Evolutionary conservation across 345 rosid genomes (phyloP), one percentile per base, ranked within the genome.

Genomic region (Salix exigua): DNA sequence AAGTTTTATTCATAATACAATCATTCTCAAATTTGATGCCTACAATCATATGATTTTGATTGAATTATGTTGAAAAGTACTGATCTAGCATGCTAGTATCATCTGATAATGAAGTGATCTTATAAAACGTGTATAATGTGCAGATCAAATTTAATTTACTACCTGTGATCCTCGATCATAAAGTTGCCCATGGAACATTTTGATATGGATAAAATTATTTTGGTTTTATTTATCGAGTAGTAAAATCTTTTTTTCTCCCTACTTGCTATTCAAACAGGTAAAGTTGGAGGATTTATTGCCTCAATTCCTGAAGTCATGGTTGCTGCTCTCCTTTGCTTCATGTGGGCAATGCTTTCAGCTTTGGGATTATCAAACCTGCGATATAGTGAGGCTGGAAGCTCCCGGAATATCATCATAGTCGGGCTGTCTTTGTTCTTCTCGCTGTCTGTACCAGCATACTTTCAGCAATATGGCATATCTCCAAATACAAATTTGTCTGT

Each of bases 311-410:
- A 88, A 85, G 98, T 93, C 83, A 96, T 96, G 92, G 97, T 96
- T 80, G 99, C 98, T 73, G 93, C 98, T 72, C 97, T 96, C 68
- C 94, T 96, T 38, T 93, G 99, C 86, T 90, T 90, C 85, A 96
- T 96, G 99, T 96, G 98, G 98, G 99, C 91, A 61, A 88, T 93
- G 97, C 93, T 96, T 73, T 75, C 96, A 13, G 99, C 99, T 6
- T 86, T 93, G 77, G 99, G 99, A 68, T 82, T 95, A 78, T 95
- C 99, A 28, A 95, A 95, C 84, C 86, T 95, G 71, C 93, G 99
- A 3, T 95, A 95, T 46, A 95, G 99, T 66, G 99, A 93, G 82
- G 99, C 99, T 38, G 99, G 99, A 83, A 95, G 99, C 86, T 95
- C 99, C 0, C 81, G 99, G 60, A 95, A 95, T 61, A 95, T 95